These are phyloP conservation scores for Novymonas esmeraldas DNA, from an alignment of 208 protist genomes.

Conservation along the genomic window DNA sequence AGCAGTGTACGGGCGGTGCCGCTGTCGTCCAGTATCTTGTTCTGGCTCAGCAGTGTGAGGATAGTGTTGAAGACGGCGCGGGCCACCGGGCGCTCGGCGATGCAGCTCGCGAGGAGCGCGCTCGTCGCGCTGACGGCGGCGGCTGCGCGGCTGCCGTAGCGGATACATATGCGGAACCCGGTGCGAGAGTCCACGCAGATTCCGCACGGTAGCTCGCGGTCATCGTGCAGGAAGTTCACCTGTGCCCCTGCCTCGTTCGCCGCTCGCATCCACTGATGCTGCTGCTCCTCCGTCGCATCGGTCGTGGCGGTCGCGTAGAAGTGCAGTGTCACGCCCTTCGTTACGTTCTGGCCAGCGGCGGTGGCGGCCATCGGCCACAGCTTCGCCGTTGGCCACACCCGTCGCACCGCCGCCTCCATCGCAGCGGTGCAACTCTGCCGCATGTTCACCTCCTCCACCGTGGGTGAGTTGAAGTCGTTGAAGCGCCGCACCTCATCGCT, in stretches of 20 bases:
- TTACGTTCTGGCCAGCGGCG: conserved; percentile 37
- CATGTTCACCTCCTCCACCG: conserved; percentile 15
- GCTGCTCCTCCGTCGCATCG: conserved; percentile 10
- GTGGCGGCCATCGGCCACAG: conserved; percentile 36
- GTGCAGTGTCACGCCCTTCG: conserved; percentile 39
- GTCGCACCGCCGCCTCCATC: conserved; percentile 25
- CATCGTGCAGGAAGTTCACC: conserved; percentile 40
- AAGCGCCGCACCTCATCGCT: conserved; percentile 42
- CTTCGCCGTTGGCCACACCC: conserved; percentile 31
- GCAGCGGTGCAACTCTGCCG: conserved; percentile 16
- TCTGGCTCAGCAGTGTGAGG: conserved; percentile 44
- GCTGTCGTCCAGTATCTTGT: conserved; percentile 45
- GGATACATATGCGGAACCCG: conserved; percentile 38
- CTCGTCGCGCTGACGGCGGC: conserved; percentile 21
- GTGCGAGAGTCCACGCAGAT: conserved; percentile 32
- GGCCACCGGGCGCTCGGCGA: conserved; percentile 22
- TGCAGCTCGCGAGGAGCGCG: conserved; percentile 11
- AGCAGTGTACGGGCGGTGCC: conserved; percentile 28
- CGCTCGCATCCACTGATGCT: conserved; percentile 19
- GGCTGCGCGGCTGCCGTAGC: conserved; percentile 34
- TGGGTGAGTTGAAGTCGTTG: conserved; percentile 31
- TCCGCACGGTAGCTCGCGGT: conserved; percentile 36
- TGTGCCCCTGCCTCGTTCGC: conserved; percentile 23
- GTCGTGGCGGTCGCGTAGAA: conserved; percentile 28
- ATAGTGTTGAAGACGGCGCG: conserved; percentile 28